Evolutionary conservation across 164 flowering plant genomes (phyloP).

Genomic region (Macadamia tetraphylla): DNA sequence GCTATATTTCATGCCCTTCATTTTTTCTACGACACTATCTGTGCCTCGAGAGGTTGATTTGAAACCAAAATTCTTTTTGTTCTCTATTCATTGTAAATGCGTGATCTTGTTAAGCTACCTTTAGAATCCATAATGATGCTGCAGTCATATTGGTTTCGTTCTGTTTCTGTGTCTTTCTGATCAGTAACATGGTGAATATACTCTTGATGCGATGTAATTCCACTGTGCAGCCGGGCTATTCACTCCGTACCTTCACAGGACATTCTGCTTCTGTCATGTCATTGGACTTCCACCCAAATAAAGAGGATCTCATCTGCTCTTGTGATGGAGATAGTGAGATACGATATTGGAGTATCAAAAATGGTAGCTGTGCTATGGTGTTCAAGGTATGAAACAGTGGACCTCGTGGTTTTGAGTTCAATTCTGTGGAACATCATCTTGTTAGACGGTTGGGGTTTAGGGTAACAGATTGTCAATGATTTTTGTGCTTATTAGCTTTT

Average conservation of each 20-base stretch:
- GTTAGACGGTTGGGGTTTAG: neutral
- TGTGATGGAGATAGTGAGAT: constrained; percentile 70
- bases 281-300: constrained; percentile 72
- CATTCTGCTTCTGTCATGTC: constrained; percentile 65
- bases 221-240: constrained; percentile 55
- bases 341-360: constrained; percentile 72
- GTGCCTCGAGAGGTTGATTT: too few species aligned
- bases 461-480: neutral
- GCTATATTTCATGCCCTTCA: too few species aligned
- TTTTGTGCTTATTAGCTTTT: neutral
- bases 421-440: neutral
- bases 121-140: constrained; percentile 4
- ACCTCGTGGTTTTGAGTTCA: neutral
- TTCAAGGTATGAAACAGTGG: constrained; percentile 44
- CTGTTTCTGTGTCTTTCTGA: too few species aligned
- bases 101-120: neutral
- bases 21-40: too few species aligned
- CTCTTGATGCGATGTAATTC: constrained; percentile 9
- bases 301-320: constrained; percentile 73
- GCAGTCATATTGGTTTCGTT: neutral
- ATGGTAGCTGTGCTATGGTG: constrained; percentile 58
- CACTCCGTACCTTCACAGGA: constrained; percentile 67
- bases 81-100: neutral
- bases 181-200: neutral
- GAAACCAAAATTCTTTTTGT: too few species aligned